Conservation (phyloP, 2,329 filamentous ascomycete species). For the Ophiostoma ips region DNA sequence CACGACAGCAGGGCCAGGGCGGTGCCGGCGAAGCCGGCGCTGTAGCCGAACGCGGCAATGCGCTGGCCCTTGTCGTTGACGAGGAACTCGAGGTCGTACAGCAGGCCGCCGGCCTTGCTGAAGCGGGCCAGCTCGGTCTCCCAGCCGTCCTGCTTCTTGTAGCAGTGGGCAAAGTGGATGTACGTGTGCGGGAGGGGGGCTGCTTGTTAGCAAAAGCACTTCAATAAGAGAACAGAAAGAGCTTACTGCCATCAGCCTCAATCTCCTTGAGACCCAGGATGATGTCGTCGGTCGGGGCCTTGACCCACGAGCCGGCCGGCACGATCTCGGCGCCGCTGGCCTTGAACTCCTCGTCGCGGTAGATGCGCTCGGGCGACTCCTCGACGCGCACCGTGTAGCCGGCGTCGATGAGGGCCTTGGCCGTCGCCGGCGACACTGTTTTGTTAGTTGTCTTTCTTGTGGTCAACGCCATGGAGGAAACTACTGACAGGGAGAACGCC, state of each 20-base stretch:
- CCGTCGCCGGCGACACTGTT: constrained; percentile 13
- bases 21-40: constrained; percentile 62
- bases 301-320: constrained; percentile 50
- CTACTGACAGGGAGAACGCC: constrained; percentile 13
- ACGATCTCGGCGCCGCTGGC: constrained; percentile 51
- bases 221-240: not conserved
- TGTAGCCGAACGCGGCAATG: constrained; percentile 59
- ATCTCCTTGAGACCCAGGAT: constrained; percentile 70
- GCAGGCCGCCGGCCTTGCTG: constrained; percentile 57
- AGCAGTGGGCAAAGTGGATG: constrained; percentile 54
- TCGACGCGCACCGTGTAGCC: constrained; percentile 58
- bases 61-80: constrained; percentile 52
- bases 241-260: constrained; percentile 43
- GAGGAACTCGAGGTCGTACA: constrained; percentile 82
- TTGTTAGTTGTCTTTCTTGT: not conserved
- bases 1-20: constrained; percentile 67
- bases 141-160: constrained; percentile 69
- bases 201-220: not conserved
- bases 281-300: constrained; percentile 53
- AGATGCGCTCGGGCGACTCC: constrained; percentile 51
- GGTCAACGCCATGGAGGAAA: not conserved
- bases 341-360: constrained; percentile 46
- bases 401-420: constrained; percentile 47
- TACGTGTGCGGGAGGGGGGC: constrained; percentile 58
- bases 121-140: constrained; percentile 67